Conservation (phyloP, 345 rosid species). For the Eucalyptus tenuipes region DNA sequence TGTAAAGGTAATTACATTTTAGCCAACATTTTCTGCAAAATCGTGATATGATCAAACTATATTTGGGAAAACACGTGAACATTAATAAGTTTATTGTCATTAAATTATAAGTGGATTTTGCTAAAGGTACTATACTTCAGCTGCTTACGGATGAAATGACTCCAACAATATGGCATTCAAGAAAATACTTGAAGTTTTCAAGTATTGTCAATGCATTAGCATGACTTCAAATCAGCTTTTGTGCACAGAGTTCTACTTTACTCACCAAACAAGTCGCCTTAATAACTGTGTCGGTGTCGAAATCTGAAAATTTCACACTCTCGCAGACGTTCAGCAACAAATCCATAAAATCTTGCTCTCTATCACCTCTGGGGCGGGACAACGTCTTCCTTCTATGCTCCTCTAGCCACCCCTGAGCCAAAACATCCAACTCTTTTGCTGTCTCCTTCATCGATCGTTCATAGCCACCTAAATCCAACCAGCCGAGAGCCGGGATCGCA, state of each 20-base stretch:
- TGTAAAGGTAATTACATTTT: background rate
- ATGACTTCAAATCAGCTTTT: background rate
- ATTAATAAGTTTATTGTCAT: background rate
- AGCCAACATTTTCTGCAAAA: background rate
- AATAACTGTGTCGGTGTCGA: conserved; percentile 11
- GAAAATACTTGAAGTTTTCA: background rate
- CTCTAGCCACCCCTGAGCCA: conserved; percentile 14
- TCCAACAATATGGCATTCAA: background rate
- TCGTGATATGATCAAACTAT: background rate
- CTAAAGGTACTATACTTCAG: fast-evolving
- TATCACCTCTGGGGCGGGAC: background rate
- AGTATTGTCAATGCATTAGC: background rate
- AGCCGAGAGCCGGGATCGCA: conserved; percentile 22
- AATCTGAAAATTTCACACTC: background rate
- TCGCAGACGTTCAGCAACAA: conserved; percentile 14
- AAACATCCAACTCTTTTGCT: conserved; percentile 17
- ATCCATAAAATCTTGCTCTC: conserved; percentile 27
- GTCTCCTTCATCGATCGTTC: conserved; percentile 20
- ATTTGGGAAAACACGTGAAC: background rate
- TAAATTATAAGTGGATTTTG: background rate
- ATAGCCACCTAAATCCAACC: conserved; percentile 22
- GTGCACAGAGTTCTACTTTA: background rate
- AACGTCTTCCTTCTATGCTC: conserved; percentile 24
- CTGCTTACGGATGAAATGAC: background rate
- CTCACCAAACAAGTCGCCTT: conserved; percentile 23